Base-by-base conservation (phyloP, 2,329 filamentous ascomycete species). In the Capronia americana region DNA sequence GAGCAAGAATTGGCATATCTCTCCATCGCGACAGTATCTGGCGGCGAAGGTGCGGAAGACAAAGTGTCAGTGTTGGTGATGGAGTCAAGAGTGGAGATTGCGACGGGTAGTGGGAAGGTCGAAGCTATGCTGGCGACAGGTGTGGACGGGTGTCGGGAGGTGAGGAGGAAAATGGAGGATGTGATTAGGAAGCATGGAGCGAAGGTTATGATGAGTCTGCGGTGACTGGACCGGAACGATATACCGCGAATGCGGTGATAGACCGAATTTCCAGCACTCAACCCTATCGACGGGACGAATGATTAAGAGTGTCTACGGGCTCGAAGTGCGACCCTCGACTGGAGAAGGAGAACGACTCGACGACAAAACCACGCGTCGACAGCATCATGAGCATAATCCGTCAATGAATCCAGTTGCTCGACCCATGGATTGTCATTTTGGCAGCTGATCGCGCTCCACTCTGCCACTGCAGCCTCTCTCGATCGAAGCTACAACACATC, bases 101-200 rank as follows among this genome's bases (percentile, higher is more conserved):
- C 85, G 65, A 70, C 69, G 11, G 55, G 58, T 14, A 68, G 69
- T 51, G 78, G 78, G 17, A 86, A 93, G 64, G 76, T 98, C 66
- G 94, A 99, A 80, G 91, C 91, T 0, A 96, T 99, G 93, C 81
- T 99, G 73, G 92, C 92, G 0, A 92, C 97, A 1, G 94, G 91
- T 0, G 88, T 97, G 57, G 93, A 97, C 76, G 95, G 93, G 4
- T 98, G 94, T 78, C 92, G 90, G 79, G 90, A 93, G 76, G 88
- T 98, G 46, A 86, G 92, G 70, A 85, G 88, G 71, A 90, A 97
- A 57, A 76, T 99, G 74, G 93, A 98, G 77, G 83, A 84, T 6
- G 89, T 96, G 14, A 89, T 98, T 24, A 53, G 71, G 38, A 69
- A 66, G 55, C 70, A 73, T 51, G 72, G 72, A 8, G 65, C 58